These are phyloP conservation scores for Fusarium concolor DNA, from an alignment of 2,329 filamentous ascomycete genomes.

Conservation along the genomic window DNA sequence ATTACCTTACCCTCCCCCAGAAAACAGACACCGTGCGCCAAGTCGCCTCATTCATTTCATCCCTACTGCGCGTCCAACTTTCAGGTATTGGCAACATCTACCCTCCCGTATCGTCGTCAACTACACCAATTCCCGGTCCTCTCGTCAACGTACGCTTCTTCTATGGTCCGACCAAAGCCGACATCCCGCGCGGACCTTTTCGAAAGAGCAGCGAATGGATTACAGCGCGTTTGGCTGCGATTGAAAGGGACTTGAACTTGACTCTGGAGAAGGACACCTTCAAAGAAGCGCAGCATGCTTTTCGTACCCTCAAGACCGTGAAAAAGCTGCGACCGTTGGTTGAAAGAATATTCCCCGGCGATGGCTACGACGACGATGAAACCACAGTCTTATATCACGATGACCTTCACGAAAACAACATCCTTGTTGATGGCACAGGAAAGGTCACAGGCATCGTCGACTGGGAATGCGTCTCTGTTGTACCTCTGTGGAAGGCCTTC, in stretches of 20 bases:
- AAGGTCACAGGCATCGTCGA: conserved; percentile 54
- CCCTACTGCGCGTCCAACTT: conserved; percentile 46
- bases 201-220: conserved; percentile 53
- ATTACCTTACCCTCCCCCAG: conserved; percentile 12
- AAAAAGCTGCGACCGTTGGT: conserved; percentile 47
- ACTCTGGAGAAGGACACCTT: conserved; percentile 1
- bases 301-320: conserved; percentile 40
- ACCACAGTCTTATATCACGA: conserved; percentile 51
- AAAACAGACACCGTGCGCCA: conserved; percentile 9
- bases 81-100: conserved; percentile 36
- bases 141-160: conserved; percentile 53
- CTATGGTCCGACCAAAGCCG: conserved; percentile 47
- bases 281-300: conserved; percentile 37
- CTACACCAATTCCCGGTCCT: conserved; percentile 25
- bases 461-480: conserved; percentile 57
- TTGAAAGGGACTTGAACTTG: conserved; percentile 2
- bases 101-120: conserved; percentile 1
- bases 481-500: conserved; percentile 55
- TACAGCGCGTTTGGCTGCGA: conserved; percentile 39
- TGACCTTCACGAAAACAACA: conserved; percentile 53
- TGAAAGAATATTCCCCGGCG: conserved; percentile 47
- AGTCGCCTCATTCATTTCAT: conserved; percentile 12
- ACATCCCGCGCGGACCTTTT: conserved; percentile 53
- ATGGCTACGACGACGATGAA: conserved; percentile 34
- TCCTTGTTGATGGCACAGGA: conserved; percentile 53